Base-by-base conservation (phyloP, 345 rosid genomes). In the Lepidium didymum region DNA sequence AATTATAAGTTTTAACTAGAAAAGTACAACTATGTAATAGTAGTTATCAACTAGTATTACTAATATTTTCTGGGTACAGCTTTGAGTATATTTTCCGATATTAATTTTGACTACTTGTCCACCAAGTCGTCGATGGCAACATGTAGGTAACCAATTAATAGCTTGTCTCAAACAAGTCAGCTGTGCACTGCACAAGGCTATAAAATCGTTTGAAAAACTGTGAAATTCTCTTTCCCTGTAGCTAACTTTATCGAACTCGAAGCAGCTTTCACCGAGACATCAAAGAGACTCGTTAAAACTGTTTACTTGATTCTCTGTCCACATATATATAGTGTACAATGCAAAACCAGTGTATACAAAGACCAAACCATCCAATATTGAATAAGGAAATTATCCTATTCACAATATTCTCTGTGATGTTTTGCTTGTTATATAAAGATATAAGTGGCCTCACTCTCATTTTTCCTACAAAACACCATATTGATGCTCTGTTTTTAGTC, bases 181-280 rank as follows among this genome's bases (percentile, higher is more conserved):
- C 85, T 1, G 79, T 81, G 67, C 94, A 87, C 80, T 87, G 84
- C 0, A 40, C 78, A 0, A 87, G 83, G 10, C 60, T 54, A 67
- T 73, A 87, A 12, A 87, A n/a, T 37, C 1, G 33, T 54, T 34
- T 68, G 56, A 10, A 55, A 73, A 45, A 19, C 70, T 10, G 71
- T 49, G 35, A 67, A 56, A 14, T 67, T 18, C 4, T 16, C 67
- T 12, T 67, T 62, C 49, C 25, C 44, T 0, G 69, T 70, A 0
- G 82, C 87, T 21, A 78, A 85, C 61, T 73, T 82, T 15, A 36
- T 76, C 1, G 69, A 63, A 16, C 76, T 76, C 2, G 77, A n/a
- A 25, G 45, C 31, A 4, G 72, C 73, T 23, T 8, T 59, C 2
- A 64, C 60, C 0, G 78, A 37, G n/a, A 12, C 33, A 1, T 70